Conservation (phyloP, 179 eudicot genomes). For the Spergularia azorica region DNA sequence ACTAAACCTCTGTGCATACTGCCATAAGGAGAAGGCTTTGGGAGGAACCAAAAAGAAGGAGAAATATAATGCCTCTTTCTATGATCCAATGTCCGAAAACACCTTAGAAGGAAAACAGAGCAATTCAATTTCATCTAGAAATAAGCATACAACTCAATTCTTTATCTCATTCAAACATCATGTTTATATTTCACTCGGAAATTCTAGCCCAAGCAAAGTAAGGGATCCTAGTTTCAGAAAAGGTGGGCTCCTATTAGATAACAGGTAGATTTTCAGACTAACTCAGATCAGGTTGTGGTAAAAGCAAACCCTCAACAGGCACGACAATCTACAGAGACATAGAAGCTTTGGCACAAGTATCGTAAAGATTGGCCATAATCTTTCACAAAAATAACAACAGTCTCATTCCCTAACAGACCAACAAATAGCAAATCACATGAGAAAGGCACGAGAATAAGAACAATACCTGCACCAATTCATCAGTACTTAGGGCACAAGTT, state of each 20-base stretch:
- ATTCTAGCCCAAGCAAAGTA: too few relatives aligned
- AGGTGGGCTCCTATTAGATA: background rate
- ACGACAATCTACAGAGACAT: background rate
- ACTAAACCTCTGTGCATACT: too few relatives aligned
- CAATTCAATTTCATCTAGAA: too few relatives aligned
- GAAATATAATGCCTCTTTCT: too few relatives aligned
- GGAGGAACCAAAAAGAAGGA: too few relatives aligned
- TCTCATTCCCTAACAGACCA: background rate
- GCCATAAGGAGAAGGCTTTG: too few relatives aligned
- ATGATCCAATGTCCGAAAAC: too few relatives aligned
- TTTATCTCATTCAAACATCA: too few relatives aligned
- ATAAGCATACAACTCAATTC: too few relatives aligned
- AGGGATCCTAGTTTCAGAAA: background rate
- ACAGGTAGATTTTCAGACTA: background rate
- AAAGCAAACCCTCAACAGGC: background rate
- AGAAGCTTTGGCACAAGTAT: background rate
- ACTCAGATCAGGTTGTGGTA: background rate
- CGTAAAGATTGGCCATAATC: background rate
- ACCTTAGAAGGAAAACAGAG: too few relatives aligned
- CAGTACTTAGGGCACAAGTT: conserved; percentile 67
- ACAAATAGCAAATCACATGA: background rate
- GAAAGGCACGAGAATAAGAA: background rate
- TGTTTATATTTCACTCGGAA: too few relatives aligned
- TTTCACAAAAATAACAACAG: background rate
- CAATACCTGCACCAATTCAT: conserved; percentile 80